These are phyloP conservation scores for Usnea hakonensis DNA, from an alignment of 495 filamentous ascomycete genomes.

Conservation along the genomic window DNA sequence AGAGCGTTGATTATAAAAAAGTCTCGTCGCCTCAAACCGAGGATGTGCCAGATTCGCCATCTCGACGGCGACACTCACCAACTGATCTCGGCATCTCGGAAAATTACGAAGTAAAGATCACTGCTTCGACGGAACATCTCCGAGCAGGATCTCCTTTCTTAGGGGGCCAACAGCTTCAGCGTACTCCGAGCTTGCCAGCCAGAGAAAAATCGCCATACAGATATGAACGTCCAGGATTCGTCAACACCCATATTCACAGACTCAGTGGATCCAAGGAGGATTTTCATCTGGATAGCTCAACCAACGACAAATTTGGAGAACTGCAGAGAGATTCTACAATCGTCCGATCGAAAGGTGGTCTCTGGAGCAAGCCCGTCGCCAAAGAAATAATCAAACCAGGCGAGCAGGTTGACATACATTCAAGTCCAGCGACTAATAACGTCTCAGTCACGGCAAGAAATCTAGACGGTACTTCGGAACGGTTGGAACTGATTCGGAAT, in stretches of 20 bases:
- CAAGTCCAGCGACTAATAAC: not conserved
- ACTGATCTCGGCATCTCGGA: conserved; percentile 39
- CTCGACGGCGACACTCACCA: conserved; percentile 22
- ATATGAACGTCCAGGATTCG: conserved; percentile 17
- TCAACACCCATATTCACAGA: not conserved
- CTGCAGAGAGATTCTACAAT: conserved; percentile 11
- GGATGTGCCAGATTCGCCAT: conserved; percentile 20
- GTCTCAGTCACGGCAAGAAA: not conserved
- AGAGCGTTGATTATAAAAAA: conserved; percentile 36
- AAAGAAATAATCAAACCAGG: not conserved
- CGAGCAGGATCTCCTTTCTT: conserved; percentile 40
- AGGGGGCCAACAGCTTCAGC: not conserved
- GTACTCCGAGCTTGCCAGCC: conserved; percentile 8
- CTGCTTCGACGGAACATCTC: conserved; percentile 76
- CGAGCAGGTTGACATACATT: not conserved
- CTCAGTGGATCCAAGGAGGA: conserved; percentile 8
- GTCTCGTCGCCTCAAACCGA: conserved; percentile 24
- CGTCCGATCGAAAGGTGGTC: conserved; percentile 8
- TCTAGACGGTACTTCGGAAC: conserved; percentile 2
- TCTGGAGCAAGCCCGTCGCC: conserved; percentile 22
- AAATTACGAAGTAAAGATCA: conserved; percentile 69
- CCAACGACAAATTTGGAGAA: not conserved
- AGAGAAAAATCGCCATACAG: conserved; percentile 22
- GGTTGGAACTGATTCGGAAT: not conserved
- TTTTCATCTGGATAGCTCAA: not conserved